Conservation (phyloP, 140 eudicot genomes). For the Erigeron philadelphicus region DNA sequence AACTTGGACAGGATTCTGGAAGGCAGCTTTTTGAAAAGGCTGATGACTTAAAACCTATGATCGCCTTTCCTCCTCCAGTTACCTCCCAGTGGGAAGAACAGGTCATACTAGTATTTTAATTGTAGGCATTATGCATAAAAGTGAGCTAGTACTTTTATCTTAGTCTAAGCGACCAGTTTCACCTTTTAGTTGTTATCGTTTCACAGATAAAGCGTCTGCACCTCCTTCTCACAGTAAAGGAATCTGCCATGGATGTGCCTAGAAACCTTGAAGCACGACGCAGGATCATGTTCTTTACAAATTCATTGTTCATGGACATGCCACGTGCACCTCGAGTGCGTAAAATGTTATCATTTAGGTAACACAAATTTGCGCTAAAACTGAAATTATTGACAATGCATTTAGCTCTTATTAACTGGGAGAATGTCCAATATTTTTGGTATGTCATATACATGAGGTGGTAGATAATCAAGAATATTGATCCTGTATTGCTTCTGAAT, state of each 20-base stretch:
- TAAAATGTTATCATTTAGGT: slow-evolving; percentile 82
- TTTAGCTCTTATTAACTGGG: too few relatives aligned
- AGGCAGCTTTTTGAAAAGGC: slow-evolving; percentile 62
- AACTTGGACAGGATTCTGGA: slow-evolving; percentile 64
- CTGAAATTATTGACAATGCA: background rate
- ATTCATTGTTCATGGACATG: slow-evolving; percentile 82
- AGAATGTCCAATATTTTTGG: background rate
- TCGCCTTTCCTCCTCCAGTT: slow-evolving; percentile 60
- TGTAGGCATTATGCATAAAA: background rate
- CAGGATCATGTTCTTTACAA: slow-evolving; percentile 73
- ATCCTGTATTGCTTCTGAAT: too few relatives aligned
- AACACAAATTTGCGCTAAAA: background rate
- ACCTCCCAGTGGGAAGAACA: slow-evolving; percentile 82
- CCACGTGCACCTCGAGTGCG: slow-evolving; percentile 83
- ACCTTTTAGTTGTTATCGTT: slow-evolving; percentile 12
- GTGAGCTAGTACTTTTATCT: background rate
- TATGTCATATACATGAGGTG: background rate
- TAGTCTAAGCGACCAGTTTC: background rate
- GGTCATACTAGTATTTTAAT: slow-evolving; percentile 29
- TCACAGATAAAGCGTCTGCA: slow-evolving; percentile 69
- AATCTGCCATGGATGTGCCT: slow-evolving; percentile 76
- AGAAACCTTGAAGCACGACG: slow-evolving; percentile 82
- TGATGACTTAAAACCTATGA: slow-evolving; percentile 34
- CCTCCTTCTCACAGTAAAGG: slow-evolving; percentile 72
- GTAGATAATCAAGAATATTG: too few relatives aligned